Base-by-base conservation (phyloP, 2,329 filamentous ascomycete species). In the Ophiocordyceps camponoti-leonardi region DNA sequence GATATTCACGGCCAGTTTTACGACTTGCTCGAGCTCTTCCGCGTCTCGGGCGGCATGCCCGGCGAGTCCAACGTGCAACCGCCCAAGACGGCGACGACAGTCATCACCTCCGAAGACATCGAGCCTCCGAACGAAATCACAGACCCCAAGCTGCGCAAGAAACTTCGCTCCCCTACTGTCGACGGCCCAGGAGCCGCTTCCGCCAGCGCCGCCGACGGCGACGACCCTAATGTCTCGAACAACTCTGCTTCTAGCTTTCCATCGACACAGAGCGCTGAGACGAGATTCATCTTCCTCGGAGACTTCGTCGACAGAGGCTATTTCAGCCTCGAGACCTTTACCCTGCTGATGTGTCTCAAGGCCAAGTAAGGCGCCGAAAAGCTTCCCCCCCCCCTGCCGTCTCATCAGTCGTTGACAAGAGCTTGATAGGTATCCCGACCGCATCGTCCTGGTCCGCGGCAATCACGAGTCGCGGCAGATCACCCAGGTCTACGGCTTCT, bases 211-310 rank as follows among this genome's bases (percentile, higher is more conserved):
- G 71, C 72, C 18, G 67, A 67, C 26, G 66, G 92, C 5, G 98
- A 93, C 61, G 92, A 92, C 64, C 93, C 86, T 61, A 94, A 94
- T 62, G 76, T 88, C 46, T 98, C 92, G 62, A 92, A 92, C 35
- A 98, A 98, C 58, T 79, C 96, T 60, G 92, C 92, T 8, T 95
- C 88, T 59, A 94, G 95, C 60, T 94, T 94, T 81, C 87, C 87
- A 18, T 19, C 35, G 35, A 10, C 35, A 11, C 35, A 39, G n/a
- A 39, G 35, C 35, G 35, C 92, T 53, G 92, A 98, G 66, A 96
- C 90, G 60, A 96, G 96, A 71, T 96, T 96, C 67, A 81, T 96
- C 53, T 96, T 96, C 71, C 96, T 98, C 87, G 88, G 86, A 92
- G 68, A 98, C 67, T 98, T 96, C 61, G 92, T 98, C 59, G 92